Conservation (phyloP, 345 rosid species). For the Ceriops tagal region DNA sequence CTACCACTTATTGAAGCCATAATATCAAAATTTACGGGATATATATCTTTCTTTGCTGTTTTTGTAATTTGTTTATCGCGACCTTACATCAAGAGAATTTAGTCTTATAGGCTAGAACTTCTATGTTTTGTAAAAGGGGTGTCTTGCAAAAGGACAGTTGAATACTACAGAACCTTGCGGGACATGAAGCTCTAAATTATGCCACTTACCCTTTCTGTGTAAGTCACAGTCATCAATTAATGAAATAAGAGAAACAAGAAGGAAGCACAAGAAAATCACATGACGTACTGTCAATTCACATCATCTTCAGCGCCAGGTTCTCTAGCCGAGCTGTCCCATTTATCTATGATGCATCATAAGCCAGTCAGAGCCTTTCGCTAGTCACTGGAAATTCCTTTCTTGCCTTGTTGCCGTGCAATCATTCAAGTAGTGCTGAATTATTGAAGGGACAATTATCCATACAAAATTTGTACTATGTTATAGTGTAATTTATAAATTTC, state of each 20-base stretch:
- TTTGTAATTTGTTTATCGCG: no score
- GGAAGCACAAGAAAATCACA: conserved; percentile 14
- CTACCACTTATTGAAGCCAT: no score
- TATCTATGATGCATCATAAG: conserved; percentile 14
- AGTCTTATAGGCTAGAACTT: no score
- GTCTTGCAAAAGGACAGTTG: no score
- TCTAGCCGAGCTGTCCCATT: conserved; percentile 33
- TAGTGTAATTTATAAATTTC: no score
- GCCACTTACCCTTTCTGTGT: not conserved
- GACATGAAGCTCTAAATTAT: not conserved
- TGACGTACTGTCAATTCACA: conserved; percentile 16
- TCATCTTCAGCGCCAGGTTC: conserved; percentile 24
- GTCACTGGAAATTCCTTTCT: conserved; percentile 20
- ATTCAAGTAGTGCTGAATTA: conserved; percentile 5
- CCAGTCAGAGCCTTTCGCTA: conserved; percentile 6
- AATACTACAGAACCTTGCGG: no score
- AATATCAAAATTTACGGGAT: no score
- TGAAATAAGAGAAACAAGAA: conserved; percentile 10
- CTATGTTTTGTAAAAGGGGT: no score
- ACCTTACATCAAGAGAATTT: no score
- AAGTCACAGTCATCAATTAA: not conserved
- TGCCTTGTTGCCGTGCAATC: not conserved
- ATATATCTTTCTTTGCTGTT: no score
- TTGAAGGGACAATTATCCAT: not conserved
- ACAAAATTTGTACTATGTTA: no score